Percentiles rank a stretch among this genome's conserved stretches.
phyloP scores from a whole-genome alignment of 345 rosid genomes.

The Eucalyptus rudis region DNA sequence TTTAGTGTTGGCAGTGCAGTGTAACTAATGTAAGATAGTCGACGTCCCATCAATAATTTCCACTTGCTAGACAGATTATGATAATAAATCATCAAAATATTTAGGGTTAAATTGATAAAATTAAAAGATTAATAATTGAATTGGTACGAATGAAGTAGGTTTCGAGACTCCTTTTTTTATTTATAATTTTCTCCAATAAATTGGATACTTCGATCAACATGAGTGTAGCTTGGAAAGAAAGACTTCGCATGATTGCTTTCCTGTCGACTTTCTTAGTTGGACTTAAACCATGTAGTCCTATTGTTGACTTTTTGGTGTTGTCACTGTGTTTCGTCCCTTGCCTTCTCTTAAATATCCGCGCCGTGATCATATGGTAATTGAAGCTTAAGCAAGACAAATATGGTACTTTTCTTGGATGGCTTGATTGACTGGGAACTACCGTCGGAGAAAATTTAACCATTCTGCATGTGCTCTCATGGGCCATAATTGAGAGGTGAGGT shows the following conservation, averaged over 20 bases:
- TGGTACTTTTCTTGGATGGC: not conserved
- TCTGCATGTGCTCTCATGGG: not conserved
- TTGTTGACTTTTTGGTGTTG: not conserved
- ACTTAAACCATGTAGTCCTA: not conserved
- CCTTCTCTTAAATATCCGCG: not conserved
- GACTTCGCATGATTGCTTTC: not conserved
- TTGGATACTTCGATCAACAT: not conserved
- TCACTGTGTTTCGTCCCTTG: not conserved
- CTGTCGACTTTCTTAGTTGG: not conserved
- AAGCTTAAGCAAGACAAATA: not conserved
- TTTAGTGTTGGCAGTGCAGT: rapidly evolving
- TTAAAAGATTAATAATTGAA: too few species aligned
- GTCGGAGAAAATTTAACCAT: not conserved
- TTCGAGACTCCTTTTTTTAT: not conserved
- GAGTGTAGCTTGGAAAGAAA: not conserved
- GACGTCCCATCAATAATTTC: not conserved
- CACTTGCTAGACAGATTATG: not conserved
- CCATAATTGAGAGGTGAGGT: not conserved
- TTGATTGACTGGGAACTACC: not conserved
- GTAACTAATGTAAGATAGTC: not conserved
- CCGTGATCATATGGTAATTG: not conserved
- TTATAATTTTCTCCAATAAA: not conserved
- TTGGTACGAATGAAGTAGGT: too few species aligned
- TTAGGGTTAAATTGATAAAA: too few species aligned
- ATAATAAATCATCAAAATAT: too few species aligned